phyloP scores from a whole-genome alignment of 2,329 filamentous ascomycete genomes.

The Colletotrichum orchidophilum region DNA sequence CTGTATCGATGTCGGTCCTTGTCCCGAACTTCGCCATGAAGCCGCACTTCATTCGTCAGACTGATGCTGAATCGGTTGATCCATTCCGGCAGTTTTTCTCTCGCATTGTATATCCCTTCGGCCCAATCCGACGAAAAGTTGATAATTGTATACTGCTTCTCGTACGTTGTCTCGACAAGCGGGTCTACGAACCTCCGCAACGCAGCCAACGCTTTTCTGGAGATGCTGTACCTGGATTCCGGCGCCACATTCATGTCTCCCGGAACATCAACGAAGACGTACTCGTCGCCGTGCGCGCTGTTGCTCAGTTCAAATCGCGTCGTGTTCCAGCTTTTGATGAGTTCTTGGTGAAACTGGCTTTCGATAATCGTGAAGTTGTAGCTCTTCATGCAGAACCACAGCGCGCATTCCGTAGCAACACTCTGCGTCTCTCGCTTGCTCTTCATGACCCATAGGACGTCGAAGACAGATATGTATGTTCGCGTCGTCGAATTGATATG shows the following conservation, averaged over 20 bases:
- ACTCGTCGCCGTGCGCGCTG: constrained; percentile 40
- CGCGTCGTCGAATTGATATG: constrained; percentile 34
- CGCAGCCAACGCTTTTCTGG: constrained; percentile 41
- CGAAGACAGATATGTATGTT: constrained; percentile 47
- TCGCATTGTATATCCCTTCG: constrained; percentile 47
- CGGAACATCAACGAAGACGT: constrained; percentile 45
- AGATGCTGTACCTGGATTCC: constrained; percentile 43
- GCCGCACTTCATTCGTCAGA: constrained; percentile 48
- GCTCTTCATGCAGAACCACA: constrained; percentile 50
- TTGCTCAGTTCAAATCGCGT: constrained; percentile 39
- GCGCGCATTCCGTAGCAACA: constrained; percentile 43
- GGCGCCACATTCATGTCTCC: constrained; percentile 38
- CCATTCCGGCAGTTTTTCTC: constrained; percentile 43
- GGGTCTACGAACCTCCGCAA: constrained; percentile 45
- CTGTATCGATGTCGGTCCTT: constrained; percentile 36
- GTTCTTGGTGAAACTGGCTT: constrained; percentile 39
- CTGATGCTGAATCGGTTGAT: constrained; percentile 45
- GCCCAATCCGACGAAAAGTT: constrained; percentile 50
- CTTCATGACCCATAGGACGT: constrained; percentile 44
- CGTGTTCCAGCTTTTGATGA: constrained; percentile 42
- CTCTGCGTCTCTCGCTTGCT: constrained; percentile 32
- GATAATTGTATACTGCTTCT: constrained; percentile 38
- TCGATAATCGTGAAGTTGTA: constrained; percentile 42
- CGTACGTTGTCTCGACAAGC: constrained; percentile 44
- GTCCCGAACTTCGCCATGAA: constrained; percentile 39